These are phyloP conservation scores for Cladosporium sp. DNA, from an alignment of 2,329 filamentous ascomycete genomes.

Conservation along the genomic window DNA sequence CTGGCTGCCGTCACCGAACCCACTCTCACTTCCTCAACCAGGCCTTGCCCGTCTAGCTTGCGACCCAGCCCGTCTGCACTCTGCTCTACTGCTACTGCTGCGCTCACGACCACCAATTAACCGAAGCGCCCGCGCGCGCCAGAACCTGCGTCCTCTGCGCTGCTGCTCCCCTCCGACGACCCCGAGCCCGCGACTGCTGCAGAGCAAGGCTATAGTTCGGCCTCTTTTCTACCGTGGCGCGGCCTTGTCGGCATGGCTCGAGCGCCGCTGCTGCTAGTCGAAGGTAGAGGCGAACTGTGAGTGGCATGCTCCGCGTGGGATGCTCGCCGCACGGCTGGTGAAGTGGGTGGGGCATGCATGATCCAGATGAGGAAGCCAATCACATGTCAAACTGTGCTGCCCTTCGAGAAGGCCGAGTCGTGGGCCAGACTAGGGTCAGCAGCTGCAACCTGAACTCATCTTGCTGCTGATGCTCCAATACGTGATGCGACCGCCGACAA, in stretches of 20 bases:
- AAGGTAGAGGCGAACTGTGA: background rate
- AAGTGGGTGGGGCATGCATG: conserved; percentile 8
- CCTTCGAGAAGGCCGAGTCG: conserved; percentile 5
- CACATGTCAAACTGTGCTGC: conserved; percentile 6
- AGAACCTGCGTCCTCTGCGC: background rate
- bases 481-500: background rate
- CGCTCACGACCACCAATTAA: background rate
- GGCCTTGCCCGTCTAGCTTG: background rate
- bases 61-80: background rate
- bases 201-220: conserved; percentile 9
- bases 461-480: conserved; percentile 1
- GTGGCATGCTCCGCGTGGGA: conserved; percentile 11
- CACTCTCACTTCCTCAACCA: conserved; percentile 7
- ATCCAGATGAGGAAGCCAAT: conserved; percentile 5
- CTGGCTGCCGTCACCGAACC: conserved; percentile 12
- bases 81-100: too few species aligned
- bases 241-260: conserved; percentile 4
- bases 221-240: conserved; percentile 12
- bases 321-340: conserved; percentile 12
- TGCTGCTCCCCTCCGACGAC: background rate
- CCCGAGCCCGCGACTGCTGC: background rate
- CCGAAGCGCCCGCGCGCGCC: conserved; percentile 6
- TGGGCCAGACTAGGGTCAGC: conserved; percentile 9
- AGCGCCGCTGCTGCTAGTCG: conserved; percentile 8
- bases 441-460: background rate